Evolutionary conservation across 2,329 filamentous ascomycete genomes (phyloP).

Genomic region (Chaetomium sp.): DNA sequence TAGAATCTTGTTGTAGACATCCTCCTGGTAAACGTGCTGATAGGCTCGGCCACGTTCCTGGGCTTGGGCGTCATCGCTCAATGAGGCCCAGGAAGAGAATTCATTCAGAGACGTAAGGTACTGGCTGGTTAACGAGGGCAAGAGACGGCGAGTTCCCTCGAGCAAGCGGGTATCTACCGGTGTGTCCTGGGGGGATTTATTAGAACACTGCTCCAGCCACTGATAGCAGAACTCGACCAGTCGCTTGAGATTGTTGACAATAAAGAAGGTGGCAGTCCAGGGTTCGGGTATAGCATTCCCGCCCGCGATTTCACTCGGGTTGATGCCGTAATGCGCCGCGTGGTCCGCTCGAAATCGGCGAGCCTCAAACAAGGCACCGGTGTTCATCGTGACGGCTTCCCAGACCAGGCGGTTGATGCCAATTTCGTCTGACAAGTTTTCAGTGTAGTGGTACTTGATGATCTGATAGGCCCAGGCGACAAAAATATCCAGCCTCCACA

Average conservation of each 20-base stretch:
- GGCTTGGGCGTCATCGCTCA: constrained; percentile 38
- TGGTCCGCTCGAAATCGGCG: constrained; percentile 68
- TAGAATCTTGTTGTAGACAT: constrained; percentile 47
- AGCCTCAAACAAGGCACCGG: constrained; percentile 62
- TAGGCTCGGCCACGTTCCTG: constrained; percentile 41
- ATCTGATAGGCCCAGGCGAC: constrained; percentile 73
- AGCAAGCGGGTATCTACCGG: constrained; percentile 36
- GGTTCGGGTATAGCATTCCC: constrained; percentile 69
- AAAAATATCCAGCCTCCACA: constrained; percentile 65
- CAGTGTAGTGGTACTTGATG: constrained; percentile 65
- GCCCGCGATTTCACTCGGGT: constrained; percentile 52
- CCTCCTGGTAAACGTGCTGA: constrained; percentile 38
- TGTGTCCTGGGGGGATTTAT: constrained; percentile 17
- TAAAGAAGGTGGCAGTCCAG: constrained; percentile 71
- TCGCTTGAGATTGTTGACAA: constrained; percentile 56
- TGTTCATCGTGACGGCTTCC: constrained; percentile 61
- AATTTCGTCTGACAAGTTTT: constrained; percentile 49
- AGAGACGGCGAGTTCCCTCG: constrained; percentile 39
- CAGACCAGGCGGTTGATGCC: constrained; percentile 50
- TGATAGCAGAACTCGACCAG: constrained; percentile 51
- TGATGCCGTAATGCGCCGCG: constrained; percentile 64
- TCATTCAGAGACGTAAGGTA: constrained; percentile 51
- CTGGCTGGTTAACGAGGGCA: constrained; percentile 47
- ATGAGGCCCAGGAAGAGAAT: constrained; percentile 44
- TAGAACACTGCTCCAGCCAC: constrained; percentile 46